These are phyloP conservation scores for Cymbidium sinense DNA, from an alignment of 106 monocot genomes.

Conservation along the genomic window DNA sequence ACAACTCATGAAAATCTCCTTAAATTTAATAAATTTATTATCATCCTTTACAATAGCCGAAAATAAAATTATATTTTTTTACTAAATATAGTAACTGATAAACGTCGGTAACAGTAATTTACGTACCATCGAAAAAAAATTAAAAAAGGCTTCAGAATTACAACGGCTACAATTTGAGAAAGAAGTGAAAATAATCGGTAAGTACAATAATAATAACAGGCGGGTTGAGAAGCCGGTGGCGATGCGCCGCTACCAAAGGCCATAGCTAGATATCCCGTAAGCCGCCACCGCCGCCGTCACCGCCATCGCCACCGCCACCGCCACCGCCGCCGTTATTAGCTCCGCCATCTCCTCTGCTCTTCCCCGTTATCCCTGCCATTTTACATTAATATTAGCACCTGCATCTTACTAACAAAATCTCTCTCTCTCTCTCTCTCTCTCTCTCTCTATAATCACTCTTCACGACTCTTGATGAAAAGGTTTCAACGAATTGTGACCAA, in stretches of 20 bases:
- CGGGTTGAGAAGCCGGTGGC: neutral
- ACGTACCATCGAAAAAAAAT: neutral
- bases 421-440: too few relatives aligned
- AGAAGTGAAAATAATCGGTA: neutral
- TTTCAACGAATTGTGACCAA: too few relatives aligned
- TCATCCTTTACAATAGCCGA: too few relatives aligned
- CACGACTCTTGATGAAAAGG: too few relatives aligned
- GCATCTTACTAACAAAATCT: too few relatives aligned
- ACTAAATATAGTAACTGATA: too few relatives aligned
- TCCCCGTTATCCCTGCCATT: conserved; percentile 1
- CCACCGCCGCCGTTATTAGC: neutral
- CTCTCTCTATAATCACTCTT: too few relatives aligned
- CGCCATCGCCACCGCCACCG: neutral
- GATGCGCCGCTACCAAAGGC: neutral
- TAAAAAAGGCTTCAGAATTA: neutral
- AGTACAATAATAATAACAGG: neutral
- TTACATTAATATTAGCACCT: neutral
- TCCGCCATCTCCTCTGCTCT: neutral
- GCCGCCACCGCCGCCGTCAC: neutral
- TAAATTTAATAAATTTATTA: too few relatives aligned
- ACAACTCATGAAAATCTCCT: neutral
- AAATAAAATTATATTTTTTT: too few relatives aligned
- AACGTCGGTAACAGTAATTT: too few relatives aligned
- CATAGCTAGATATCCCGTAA: conserved; percentile 1
- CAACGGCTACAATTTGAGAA: neutral